Evolutionary conservation across 345 rosid species (phyloP).

Genomic region (Pistacia integerrima): DNA sequence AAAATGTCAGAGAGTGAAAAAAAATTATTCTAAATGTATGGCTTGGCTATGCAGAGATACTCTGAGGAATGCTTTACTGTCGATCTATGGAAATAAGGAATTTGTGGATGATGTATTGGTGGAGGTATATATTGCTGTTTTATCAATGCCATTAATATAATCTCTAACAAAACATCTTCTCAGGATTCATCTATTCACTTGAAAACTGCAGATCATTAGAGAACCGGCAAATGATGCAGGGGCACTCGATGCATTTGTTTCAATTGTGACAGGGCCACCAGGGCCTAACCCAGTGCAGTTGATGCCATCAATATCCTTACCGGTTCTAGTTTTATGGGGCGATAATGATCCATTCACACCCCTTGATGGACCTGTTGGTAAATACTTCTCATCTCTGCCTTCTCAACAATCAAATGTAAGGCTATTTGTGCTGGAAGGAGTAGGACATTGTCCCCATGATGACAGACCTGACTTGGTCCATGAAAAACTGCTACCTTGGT

Average conservation of each 20-base stretch:
- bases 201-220: conserved; percentile 60
- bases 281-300: conserved; percentile 76
- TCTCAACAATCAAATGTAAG: conserved; percentile 54
- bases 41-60: conserved; percentile 51
- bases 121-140: conserved; percentile 47
- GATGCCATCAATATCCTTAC: conserved; percentile 56
- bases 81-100: conserved; percentile 76
- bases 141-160: background rate
- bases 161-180: background rate
- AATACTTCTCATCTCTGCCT: conserved; percentile 72
- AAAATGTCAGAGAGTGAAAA: background rate
- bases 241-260: conserved; percentile 87
- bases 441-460: conserved; percentile 91
- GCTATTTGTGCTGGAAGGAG: conserved; percentile 67
- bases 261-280: conserved; percentile 88
- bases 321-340: conserved; percentile 83
- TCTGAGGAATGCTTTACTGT: conserved; percentile 60
- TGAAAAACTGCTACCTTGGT: conserved; percentile 76
- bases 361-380: conserved; percentile 83
- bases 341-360: conserved; percentile 86
- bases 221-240: conserved; percentile 81
- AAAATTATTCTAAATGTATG: background rate
- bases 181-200: background rate
- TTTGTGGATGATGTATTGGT: conserved; percentile 80
- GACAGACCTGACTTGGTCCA: conserved; percentile 82